Evolutionary conservation across 2,329 filamentous ascomycete species (phyloP), one percentile per base, ranked within the genome.

Genomic region (Cercospora nicotianae): DNA sequence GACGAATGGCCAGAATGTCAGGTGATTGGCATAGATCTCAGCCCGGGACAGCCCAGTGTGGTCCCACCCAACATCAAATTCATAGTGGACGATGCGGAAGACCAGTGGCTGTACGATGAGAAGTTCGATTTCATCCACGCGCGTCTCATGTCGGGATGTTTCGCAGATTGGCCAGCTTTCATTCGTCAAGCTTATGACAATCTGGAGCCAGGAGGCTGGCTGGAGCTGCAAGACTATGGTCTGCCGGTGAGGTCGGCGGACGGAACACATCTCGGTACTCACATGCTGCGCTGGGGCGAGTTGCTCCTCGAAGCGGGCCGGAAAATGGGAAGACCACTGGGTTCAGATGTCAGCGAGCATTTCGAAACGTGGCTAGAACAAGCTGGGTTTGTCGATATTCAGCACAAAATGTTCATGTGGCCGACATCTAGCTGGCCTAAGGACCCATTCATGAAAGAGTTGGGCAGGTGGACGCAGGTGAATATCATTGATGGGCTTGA

Each of bases 1-100:
- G 78, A 81, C 64, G 75, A 81, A 67, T 78, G 80, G 66, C 82
- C 82, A 0, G 76, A 77, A 9, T 78, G 76, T 55, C 67, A 78
- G 36, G 82, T 84, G 3, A 77, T 79, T 3, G 83, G 83, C 18
- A 82, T 78, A 26, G 84, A 86, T 69, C 79, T 86, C 6, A 83
- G 79, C 64, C 83, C 83, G 9, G 81, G 83, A 48, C 84, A 86
- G 71, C 83, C 83, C 2, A 77, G 77, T 42, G 79, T 82, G 78
- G 81, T 89, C 12, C 88, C 87, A 16, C 82, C 85, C 10, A 90
- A 90, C 73, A 82, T 87, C n/a, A 81, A 81, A 7, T 89, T 89
- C 78, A 80, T 88, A 67, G 83, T 90, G 9, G 88, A 90, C 72
- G 87, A 90, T 73, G 83, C 84, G 61, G 86, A 89, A 70, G 81